Evolutionary conservation across 495 filamentous ascomycete species (phyloP), one percentile per base, ranked within the genome.

Genomic region (Letharia lupina): DNA sequence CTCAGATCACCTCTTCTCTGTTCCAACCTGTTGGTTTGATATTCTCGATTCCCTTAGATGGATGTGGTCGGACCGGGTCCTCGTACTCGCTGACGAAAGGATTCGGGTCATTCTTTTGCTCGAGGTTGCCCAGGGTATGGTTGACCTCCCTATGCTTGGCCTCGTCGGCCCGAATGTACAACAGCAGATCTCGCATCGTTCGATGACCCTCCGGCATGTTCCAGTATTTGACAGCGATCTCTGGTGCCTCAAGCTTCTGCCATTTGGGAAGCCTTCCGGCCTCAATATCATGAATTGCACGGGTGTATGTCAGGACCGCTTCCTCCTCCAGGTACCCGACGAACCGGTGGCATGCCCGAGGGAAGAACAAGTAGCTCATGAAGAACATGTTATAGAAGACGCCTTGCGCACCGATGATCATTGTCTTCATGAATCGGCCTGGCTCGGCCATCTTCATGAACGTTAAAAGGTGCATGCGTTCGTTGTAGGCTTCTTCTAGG

Each of bases 111-210:
- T 84, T 77, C 31, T 82, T 84, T 75, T 93, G 90, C 63, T 91
- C 78, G 45, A 98, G 75, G 71, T 96, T 96, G 47, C 87, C 85
- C 59, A 98, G 76, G 0, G 94, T 98, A 72, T 98, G 94, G 75
- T 98, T 98, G 65, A 98, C 95, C 75, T 97, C 95, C 23, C 94
- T 81, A 74, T 98, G 94, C 75, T 93, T 94, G n/a, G 91, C 89
- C 77, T 98, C 94, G 72, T 98, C 94, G 0, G 92, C 92, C 8
- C 95, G 84, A 65, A 98, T 86, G 69, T 97, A 96, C 45, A 90
- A 74, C 70, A 98, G 78, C 59, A 98, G 77, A 73, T 98, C 91
- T 65, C 79, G 83, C 89, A 98, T 96, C 11, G 85, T 89, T 35
- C 89, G 82, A 63, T 87, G 82, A 3, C 84, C 88, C 73, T 96